Base-by-base conservation (phyloP, 306 rosid species). In the Rubus parviflorus region DNA sequence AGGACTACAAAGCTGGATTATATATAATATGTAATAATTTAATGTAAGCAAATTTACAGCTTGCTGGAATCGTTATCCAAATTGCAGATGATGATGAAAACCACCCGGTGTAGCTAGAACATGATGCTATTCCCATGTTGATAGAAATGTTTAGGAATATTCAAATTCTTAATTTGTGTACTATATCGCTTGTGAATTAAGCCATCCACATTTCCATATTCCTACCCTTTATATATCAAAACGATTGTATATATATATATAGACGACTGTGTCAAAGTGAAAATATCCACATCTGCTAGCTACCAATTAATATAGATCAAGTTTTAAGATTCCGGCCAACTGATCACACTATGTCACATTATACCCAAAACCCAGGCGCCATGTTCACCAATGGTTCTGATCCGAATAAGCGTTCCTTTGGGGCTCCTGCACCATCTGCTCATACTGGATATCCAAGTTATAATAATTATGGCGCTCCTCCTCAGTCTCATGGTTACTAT, bases 361-460 rank as follows among this genome's bases (percentile, higher is more conserved):
- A 54, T 54, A 22, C 71, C 51, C 52, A 64, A 0, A 40, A 68
- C 38, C 22, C 37, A 10, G 35, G 37, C 40, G 51, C 17, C 53
- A 43, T 68, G 72, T 47, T 45, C 19, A 37, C 72, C 72, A 45
- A 45, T 45, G 54, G 11, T 68, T 42, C 72, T 11, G 54, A 68
- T 46, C 30, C 38, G 8, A 5, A 20, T 47, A 68, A 42, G 7
- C 37, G 53, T 46, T 40, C 16, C 71, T 66, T 66, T 66, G 51
- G 71, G 16, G 49, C 51, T 66, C 71, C 71, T 66, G 71, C 51
- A 19, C 46, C 69, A 16, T 40, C 45, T 40, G 30, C 70, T 65
- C 25, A 17, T 9, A 42, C 42, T 67, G 72, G 72, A 42, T 67
- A 42, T 67, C 51, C 72, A 9, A 51, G 56, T 45, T 68, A 46